Evolutionary conservation across 208 protist species (phyloP).

Genomic region (Crithidia thermophila): DNA sequence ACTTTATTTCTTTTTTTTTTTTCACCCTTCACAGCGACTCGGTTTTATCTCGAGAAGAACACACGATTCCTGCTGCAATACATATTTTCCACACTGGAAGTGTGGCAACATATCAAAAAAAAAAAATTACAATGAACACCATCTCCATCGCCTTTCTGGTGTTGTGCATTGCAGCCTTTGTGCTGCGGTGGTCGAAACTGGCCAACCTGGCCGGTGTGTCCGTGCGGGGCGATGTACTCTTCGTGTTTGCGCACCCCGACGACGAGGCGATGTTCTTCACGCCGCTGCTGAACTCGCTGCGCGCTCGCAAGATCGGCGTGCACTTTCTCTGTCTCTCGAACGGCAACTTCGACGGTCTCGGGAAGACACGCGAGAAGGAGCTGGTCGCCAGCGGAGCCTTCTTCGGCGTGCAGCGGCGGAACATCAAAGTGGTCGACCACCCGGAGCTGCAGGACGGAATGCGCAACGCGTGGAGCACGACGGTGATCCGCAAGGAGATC

Average conservation of each 20-base stretch:
- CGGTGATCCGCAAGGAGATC: constrained; percentile 59
- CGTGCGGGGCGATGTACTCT: constrained; percentile 79
- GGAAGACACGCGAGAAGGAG: constrained; percentile 83
- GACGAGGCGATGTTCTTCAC: constrained; percentile 95
- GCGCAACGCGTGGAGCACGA: constrained; percentile 60
- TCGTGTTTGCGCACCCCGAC: constrained; percentile 93
- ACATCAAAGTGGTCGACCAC: constrained; percentile 73
- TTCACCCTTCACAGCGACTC: too few species aligned
- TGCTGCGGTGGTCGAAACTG: constrained; percentile 53
- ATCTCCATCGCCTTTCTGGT: not conserved
- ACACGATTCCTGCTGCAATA: too few species aligned
- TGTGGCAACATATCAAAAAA: too few species aligned
- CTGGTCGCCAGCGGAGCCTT: constrained; percentile 81
- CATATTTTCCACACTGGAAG: too few species aligned
- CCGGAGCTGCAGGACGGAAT: constrained; percentile 90
- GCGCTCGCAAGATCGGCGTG: constrained; percentile 36
- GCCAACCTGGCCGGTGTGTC: constrained; percentile 23
- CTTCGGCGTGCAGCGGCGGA: constrained; percentile 62
- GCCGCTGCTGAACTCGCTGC: constrained; percentile 67
- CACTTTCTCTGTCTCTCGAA: constrained; percentile 96
- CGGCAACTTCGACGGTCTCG: constrained; percentile 85
- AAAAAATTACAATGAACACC: too few species aligned
- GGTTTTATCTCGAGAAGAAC: too few species aligned
- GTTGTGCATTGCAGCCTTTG: constrained; percentile 27
- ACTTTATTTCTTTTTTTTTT: too few species aligned